phyloP scores from a whole-genome alignment of 345 rosid species.

The Excoecaria agallocha region DNA sequence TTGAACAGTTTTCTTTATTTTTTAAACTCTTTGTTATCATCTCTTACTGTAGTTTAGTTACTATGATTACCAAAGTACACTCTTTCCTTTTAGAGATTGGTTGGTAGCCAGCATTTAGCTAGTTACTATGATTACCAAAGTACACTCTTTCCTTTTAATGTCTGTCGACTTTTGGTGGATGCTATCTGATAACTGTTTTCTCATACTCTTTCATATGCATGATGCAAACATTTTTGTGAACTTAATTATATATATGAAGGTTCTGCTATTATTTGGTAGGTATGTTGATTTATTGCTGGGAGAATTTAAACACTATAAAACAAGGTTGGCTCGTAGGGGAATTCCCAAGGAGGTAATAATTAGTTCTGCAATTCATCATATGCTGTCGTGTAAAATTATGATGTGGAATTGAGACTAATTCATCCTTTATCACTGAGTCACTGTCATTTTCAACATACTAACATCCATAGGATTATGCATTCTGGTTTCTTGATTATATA shows the following conservation, averaged over 20 bases:
- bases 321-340: conserved; percentile 92
- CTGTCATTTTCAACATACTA: not conserved
- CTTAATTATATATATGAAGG: not conserved
- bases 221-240: not conserved
- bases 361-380: not conserved
- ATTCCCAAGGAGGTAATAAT: conserved; percentile 75
- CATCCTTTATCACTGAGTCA: not conserved
- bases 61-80: not conserved
- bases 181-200: no score
- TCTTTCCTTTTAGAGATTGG: not conserved
- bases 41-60: not conserved
- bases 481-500: not conserved
- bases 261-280: conserved; percentile 38
- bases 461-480: not conserved
- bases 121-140: no score
- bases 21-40: not conserved
- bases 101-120: not conserved
- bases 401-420: not conserved
- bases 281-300: conserved; percentile 95
- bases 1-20: not conserved
- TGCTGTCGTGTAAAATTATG: conserved; percentile 1
- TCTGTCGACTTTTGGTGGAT: no score
- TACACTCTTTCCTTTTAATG: no score
- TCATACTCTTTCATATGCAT: no score
- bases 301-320: conserved; percentile 90